phyloP scores from a whole-genome alignment of 352 stramenopile genomes.

The Phytophthora citrophthora region DNA sequence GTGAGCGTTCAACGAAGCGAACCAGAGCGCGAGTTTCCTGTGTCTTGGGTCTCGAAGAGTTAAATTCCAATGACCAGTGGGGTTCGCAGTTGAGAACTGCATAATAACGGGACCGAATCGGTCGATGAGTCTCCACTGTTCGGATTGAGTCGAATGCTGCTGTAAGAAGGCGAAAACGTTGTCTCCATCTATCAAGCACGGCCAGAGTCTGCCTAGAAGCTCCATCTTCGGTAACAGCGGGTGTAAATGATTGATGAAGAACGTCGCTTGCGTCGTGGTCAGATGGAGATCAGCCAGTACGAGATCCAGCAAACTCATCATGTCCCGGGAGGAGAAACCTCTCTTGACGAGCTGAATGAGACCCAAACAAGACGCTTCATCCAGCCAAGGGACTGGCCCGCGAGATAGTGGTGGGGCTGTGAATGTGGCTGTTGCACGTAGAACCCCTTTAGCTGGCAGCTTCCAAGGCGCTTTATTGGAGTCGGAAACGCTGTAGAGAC shows the following conservation, averaged over 20 bases:
- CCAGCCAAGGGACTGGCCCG: constrained; percentile 27
- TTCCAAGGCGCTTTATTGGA: constrained; percentile 40
- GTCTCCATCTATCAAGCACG: constrained; percentile 63
- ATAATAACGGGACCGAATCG: constrained; percentile 48
- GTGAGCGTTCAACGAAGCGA: constrained; percentile 63
- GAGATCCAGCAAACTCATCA: constrained; percentile 52
- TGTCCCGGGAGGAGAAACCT: constrained; percentile 59
- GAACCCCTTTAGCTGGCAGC: constrained; percentile 41
- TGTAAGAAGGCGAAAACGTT: constrained; percentile 58
- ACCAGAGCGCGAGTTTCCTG: constrained; percentile 72
- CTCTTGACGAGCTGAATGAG: constrained; percentile 59
- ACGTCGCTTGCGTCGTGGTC: constrained; percentile 40
- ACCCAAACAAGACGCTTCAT: constrained; percentile 38
- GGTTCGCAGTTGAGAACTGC: constrained; percentile 68
- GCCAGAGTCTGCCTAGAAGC: constrained; percentile 60
- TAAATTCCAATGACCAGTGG: constrained; percentile 65
- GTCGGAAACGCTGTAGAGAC: constrained; percentile 39
- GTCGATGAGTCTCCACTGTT: constrained; percentile 69
- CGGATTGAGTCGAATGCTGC: constrained; percentile 37
- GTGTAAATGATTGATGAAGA: constrained; percentile 52
- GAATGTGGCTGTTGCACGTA: constrained; percentile 52
- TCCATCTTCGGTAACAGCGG: constrained; percentile 53
- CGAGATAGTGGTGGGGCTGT: constrained; percentile 42
- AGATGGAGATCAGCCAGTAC: constrained; percentile 62
- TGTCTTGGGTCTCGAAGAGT: constrained; percentile 59